phyloP scores from a whole-genome alignment of 2,329 filamentous ascomycete species.

The Pestalotiopsis fici region DNA sequence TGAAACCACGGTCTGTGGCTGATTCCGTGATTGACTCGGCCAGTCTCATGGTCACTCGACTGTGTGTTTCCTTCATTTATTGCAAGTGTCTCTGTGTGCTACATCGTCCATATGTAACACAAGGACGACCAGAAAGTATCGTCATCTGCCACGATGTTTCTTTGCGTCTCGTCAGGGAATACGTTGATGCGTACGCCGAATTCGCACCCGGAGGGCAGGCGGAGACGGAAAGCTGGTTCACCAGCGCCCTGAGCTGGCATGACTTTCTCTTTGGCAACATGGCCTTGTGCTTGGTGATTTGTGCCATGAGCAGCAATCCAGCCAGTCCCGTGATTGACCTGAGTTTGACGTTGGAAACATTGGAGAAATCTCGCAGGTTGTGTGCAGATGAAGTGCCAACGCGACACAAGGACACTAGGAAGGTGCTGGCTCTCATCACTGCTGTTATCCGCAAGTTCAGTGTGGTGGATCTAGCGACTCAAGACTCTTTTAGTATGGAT shows the following conservation, averaged over 20 bases:
- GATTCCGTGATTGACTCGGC: conserved; percentile 3
- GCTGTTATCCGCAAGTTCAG: background rate
- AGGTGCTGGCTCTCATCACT: background rate
- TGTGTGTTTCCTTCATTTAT: conserved; percentile 2
- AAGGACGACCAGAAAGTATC: background rate
- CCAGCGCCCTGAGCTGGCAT: background rate
- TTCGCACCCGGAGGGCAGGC: conserved; percentile 2
- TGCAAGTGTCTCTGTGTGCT: conserved; percentile 1
- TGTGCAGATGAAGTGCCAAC: background rate
- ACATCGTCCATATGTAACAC: background rate
- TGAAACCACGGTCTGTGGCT: background rate
- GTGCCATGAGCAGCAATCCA: background rate
- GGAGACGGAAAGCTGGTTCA: conserved; percentile 7
- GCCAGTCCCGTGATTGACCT: background rate
- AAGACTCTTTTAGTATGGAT: background rate
- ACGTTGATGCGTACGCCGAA: background rate
- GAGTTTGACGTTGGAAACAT: background rate
- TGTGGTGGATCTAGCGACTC: background rate
- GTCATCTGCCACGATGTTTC: background rate
- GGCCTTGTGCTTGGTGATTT: background rate
- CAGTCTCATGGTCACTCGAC: background rate
- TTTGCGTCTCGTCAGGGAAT: background rate
- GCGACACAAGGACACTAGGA: background rate
- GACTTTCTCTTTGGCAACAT: conserved; percentile 7
- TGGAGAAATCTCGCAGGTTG: background rate